phyloP scores from a whole-genome alignment of 1,284 basidiomycete species.

The Stygiomarasmius scandens region DNA sequence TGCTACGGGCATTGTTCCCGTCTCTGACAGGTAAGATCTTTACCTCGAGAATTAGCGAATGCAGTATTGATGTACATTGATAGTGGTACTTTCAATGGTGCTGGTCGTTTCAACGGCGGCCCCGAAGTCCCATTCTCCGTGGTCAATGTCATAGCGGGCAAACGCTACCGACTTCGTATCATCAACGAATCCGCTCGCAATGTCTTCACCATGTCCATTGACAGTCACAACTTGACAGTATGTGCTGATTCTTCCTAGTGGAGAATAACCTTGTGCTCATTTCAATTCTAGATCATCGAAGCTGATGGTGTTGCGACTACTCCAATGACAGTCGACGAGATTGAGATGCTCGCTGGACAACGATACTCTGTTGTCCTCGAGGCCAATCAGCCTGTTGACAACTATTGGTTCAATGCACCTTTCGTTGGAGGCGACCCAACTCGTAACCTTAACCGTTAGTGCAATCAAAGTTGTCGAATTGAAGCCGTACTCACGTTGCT shows the following conservation, averaged over 20 bases:
- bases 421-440: slow-evolving; percentile 8
- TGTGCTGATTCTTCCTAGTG: too few species aligned
- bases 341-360: slow-evolving; percentile 29
- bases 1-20: slow-evolving; percentile 30
- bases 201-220: slow-evolving; percentile 42
- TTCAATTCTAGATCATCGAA: slow-evolving; percentile 34
- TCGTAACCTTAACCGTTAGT: slow-evolving; percentile 12
- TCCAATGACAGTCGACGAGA: slow-evolving; percentile 24
- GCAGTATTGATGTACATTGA: too few species aligned
- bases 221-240: slow-evolving; percentile 37
- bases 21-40: slow-evolving; percentile 24
- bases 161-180: slow-evolving; percentile 48
- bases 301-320: slow-evolving; percentile 35
- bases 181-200: slow-evolving; percentile 47
- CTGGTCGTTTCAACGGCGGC: slow-evolving; percentile 39
- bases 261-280: too few species aligned
- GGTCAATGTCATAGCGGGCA: slow-evolving; percentile 36
- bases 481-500: neutral
- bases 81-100: slow-evolving; percentile 34
- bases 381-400: slow-evolving; percentile 32
- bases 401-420: slow-evolving; percentile 31
- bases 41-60: too few species aligned
- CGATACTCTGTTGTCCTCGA: slow-evolving; percentile 29
- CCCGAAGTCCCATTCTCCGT: slow-evolving; percentile 34
- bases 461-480: neutral